These are phyloP conservation scores for Trichosporon sp. DNA, from an alignment of 1,284 basidiomycete genomes.

Conservation along the genomic window DNA sequence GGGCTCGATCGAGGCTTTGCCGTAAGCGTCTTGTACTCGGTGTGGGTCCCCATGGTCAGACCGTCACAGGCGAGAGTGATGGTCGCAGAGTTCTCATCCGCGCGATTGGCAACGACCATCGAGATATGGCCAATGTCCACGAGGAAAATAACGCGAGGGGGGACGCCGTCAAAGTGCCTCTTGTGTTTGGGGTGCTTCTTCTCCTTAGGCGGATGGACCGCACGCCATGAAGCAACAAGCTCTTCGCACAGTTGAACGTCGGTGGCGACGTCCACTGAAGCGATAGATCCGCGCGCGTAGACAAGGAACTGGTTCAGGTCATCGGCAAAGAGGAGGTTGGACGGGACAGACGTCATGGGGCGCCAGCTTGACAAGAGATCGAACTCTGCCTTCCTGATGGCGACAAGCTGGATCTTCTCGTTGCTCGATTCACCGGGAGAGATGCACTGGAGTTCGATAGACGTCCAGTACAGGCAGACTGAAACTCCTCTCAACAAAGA, in stretches of 20 bases:
- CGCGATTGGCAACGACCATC: conserved; percentile 39
- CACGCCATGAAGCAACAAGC: conserved; percentile 36
- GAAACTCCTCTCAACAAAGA: conserved; percentile 44
- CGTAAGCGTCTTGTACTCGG: conserved; percentile 1
- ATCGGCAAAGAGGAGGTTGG: conserved; percentile 45
- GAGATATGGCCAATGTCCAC: conserved; percentile 46
- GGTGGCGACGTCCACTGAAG: conserved; percentile 43
- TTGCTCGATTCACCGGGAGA: conserved; percentile 38
- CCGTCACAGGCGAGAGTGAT: conserved; percentile 44
- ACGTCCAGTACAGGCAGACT: conserved; percentile 39
- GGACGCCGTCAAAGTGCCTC: conserved; percentile 8
- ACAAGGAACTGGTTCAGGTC: conserved; percentile 50
- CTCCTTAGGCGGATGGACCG: conserved; percentile 25
- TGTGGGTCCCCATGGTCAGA: conserved; percentile 29
- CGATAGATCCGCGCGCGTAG: conserved; percentile 38
- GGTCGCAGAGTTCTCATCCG: conserved; percentile 41
- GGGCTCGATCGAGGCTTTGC: background rate
- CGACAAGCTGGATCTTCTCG: conserved; percentile 43
- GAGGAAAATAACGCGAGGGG: conserved; percentile 42
- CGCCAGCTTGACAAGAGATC: conserved; percentile 49
- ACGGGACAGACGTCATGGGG: conserved; percentile 44
- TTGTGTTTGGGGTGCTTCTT: background rate
- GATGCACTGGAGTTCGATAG: conserved; percentile 43
- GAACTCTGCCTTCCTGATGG: conserved; percentile 43
- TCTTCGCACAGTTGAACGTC: conserved; percentile 48